These are phyloP conservation scores for Taphrina communis DNA, from an alignment of 1,139 yeast genomes.

Conservation along the genomic window DNA sequence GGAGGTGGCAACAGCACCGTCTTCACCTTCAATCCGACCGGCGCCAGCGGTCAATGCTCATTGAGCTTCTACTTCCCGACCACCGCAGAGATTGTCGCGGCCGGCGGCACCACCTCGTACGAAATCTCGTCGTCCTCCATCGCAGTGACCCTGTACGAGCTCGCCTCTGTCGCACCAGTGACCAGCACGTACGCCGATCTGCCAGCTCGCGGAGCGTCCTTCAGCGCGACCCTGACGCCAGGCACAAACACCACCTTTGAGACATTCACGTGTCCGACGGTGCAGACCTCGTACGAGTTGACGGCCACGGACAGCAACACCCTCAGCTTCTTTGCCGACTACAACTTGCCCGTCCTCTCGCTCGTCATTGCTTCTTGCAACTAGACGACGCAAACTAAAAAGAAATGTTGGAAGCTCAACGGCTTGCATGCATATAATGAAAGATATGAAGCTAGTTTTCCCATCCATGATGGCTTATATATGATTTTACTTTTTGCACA, in stretches of 20 bases:
- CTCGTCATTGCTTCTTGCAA: conserved; percentile 15
- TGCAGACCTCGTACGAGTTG: conserved; percentile 31
- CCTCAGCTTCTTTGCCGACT: conserved; percentile 30
- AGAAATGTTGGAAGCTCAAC: too few relatives aligned
- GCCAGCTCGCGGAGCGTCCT: conserved; percentile 17
- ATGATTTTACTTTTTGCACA: too few relatives aligned
- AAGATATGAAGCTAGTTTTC: not conserved
- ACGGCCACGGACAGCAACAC: conserved; percentile 25
- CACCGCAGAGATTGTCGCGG: conserved; percentile 22
- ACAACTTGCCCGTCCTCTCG: conserved; percentile 18
- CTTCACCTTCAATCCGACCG: conserved; percentile 21
- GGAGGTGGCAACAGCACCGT: conserved; percentile 28
- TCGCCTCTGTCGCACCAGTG: conserved; percentile 23
- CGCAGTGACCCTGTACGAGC: conserved; percentile 33
- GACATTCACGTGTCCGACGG: conserved; percentile 26
- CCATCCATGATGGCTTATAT: too few relatives aligned
- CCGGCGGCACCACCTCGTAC: conserved; percentile 24
- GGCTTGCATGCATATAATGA: not conserved
- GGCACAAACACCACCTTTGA: conserved; percentile 28
- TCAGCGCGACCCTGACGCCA: conserved; percentile 29
- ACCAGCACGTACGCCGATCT: conserved; percentile 19
- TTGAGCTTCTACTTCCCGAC: conserved; percentile 36
- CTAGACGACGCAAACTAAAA: not conserved
- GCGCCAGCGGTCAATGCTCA: conserved; percentile 20
- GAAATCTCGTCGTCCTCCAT: conserved; percentile 18